These are phyloP conservation scores for Oryza australiensis DNA, from an alignment of 176 grass and related monocot species.

Conservation along the genomic window DNA sequence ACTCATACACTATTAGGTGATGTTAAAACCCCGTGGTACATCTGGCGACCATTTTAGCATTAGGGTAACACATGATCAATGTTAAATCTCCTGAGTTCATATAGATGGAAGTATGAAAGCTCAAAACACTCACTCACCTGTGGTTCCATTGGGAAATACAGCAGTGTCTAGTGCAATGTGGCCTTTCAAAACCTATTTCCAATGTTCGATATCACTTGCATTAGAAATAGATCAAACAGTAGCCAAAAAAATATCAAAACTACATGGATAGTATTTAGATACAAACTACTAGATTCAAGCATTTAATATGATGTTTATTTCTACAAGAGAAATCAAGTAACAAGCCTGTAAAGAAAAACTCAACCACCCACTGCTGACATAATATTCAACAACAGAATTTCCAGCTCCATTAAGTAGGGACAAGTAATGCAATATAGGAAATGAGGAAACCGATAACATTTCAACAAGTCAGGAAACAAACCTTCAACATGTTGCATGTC, in stretches of 20 bases:
- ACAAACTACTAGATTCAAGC: constrained; percentile 7
- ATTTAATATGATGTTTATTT: constrained; percentile 4
- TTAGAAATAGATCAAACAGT: constrained; percentile 17
- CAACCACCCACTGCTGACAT: background rate
- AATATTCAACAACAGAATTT: background rate
- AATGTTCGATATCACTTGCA: constrained; percentile 3
- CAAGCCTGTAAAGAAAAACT: background rate
- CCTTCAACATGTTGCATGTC: background rate
- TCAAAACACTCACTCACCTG: constrained; percentile 52
- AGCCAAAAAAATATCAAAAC: background rate
- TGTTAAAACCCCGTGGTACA: background rate
- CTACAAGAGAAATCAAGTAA: background rate
- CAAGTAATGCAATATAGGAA: background rate
- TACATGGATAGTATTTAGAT: background rate
- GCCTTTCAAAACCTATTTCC: constrained; percentile 81
- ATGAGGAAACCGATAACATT: background rate
- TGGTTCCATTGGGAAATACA: constrained; percentile 91
- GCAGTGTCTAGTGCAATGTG: constrained; percentile 76
- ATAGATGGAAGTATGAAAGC: background rate
- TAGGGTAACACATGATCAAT: constrained; percentile 13
- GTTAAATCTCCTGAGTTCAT: background rate
- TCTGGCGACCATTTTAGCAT: background rate
- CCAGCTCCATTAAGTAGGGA: background rate
- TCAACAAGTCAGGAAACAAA: background rate
- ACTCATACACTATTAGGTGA: background rate